A percentile compares a stretch with the other conserved stretches of the same genome.
Conservation (phyloP, 768 basidiomycete genomes). For the Mycena chlorophos region DNA sequence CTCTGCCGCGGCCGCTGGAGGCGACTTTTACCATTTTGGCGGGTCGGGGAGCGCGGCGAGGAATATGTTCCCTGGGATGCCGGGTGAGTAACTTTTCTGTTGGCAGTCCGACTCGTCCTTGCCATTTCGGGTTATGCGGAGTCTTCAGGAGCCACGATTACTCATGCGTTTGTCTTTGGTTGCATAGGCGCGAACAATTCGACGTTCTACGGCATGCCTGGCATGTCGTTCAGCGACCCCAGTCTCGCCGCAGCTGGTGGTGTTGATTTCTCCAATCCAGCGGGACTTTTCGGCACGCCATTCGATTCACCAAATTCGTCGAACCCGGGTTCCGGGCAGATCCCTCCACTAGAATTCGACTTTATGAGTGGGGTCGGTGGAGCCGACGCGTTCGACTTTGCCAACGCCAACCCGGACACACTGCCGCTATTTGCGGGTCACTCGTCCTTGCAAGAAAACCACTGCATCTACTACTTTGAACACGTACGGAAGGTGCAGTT, state of each 20-base stretch:
- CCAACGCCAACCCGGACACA: conserved; percentile 30
- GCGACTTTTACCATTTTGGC: conserved; percentile 21
- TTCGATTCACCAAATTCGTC: conserved; percentile 23
- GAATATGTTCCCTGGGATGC: conserved; percentile 42
- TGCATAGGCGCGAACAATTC: conserved; percentile 39
- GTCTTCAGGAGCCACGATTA: conserved; percentile 16
- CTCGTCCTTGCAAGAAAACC: conserved; percentile 50
- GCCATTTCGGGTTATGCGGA: conserved; percentile 19
- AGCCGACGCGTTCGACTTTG: conserved; percentile 35
- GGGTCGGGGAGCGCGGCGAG: conserved; percentile 26
- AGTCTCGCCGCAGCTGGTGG: conserved; percentile 27
- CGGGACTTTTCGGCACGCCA: background rate
- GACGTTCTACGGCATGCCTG: conserved; percentile 38
- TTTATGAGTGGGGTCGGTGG: conserved; percentile 37
- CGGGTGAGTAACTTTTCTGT: conserved; percentile 37
- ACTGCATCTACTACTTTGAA: conserved; percentile 75
- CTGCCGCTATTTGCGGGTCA: conserved; percentile 36
- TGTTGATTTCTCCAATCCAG: conserved; percentile 7
- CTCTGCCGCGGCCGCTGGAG: conserved; percentile 23
- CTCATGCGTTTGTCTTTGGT: conserved; percentile 9
- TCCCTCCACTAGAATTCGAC: conserved; percentile 29
- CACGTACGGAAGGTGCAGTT: conserved; percentile 68
- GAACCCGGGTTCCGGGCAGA: conserved; percentile 25
- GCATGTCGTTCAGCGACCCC: conserved; percentile 35
- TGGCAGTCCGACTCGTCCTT: conserved; percentile 7